phyloP scores from a whole-genome alignment of 148 eudicot genomes.

The Fagopyrum esculentum region DNA sequence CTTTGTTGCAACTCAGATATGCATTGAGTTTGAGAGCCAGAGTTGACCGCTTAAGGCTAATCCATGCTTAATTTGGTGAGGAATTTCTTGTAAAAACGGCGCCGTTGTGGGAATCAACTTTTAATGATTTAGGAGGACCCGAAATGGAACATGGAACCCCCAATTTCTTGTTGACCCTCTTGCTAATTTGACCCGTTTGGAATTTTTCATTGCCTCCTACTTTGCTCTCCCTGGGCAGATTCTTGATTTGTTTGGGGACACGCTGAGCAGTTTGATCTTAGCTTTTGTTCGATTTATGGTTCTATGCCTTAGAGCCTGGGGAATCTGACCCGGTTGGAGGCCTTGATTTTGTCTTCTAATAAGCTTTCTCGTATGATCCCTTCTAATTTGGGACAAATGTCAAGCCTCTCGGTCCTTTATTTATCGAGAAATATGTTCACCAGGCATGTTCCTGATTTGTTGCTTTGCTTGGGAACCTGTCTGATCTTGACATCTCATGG shows the following conservation, averaged over 20 bases:
- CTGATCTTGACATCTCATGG: constrained; percentile 51
- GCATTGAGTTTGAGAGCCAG: constrained; percentile 59
- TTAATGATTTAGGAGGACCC: constrained; percentile 80
- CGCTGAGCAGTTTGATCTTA: constrained; percentile 44
- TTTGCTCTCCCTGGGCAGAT: constrained; percentile 68
- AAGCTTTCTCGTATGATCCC: constrained; percentile 54
- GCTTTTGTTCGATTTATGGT: constrained; percentile 52
- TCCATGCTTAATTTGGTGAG: constrained; percentile 71
- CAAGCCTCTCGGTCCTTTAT: constrained; percentile 56
- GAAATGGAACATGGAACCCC: constrained; percentile 66
- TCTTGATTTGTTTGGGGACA: constrained; percentile 71
- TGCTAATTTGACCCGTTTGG: constrained; percentile 55
- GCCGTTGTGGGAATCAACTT: constrained; percentile 64
- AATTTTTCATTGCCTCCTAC: constrained; percentile 62
- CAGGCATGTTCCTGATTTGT: constrained; percentile 53
- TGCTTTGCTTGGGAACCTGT: constrained; percentile 45
- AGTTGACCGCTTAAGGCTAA: constrained; percentile 76
- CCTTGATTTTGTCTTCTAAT: constrained; percentile 51
- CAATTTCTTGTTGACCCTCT: constrained; percentile 69
- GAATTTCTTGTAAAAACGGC: constrained; percentile 63
- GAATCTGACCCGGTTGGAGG: constrained; percentile 39
- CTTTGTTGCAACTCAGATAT: constrained; percentile 72
- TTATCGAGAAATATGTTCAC: constrained; percentile 53
- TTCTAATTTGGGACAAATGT: constrained; percentile 49
- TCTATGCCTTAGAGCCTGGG: constrained; percentile 57